These are phyloP conservation scores for Fusarium buharicum DNA, from an alignment of 2,329 filamentous ascomycete species.

Conservation along the genomic window DNA sequence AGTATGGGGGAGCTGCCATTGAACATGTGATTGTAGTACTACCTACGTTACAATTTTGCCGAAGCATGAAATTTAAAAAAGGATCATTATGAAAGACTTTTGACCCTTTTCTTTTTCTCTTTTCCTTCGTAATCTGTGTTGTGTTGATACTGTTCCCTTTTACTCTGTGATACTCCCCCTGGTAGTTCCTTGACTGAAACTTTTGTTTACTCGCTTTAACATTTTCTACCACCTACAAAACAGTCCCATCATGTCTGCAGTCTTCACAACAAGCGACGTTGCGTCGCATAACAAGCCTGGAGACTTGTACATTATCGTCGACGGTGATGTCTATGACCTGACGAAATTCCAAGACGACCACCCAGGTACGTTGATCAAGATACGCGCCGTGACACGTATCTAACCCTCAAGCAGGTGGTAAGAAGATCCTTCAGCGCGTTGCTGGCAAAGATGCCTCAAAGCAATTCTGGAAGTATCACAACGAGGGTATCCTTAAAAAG, in stretches of 20 bases:
- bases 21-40: slow-evolving; percentile 43
- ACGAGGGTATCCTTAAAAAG: slow-evolving; percentile 88
- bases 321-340: slow-evolving; percentile 95
- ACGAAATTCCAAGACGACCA: slow-evolving; percentile 89
- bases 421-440: slow-evolving; percentile 72
- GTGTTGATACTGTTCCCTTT: slow-evolving; percentile 3
- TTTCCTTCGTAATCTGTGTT: background rate
- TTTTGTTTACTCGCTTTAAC: background rate
- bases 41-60: slow-evolving; percentile 29
- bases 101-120: background rate
- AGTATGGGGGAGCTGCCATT: slow-evolving; percentile 26
- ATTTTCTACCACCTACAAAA: slow-evolving; percentile 2
- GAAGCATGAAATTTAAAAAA: slow-evolving; percentile 40
- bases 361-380: slow-evolving; percentile 67
- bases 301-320: slow-evolving; percentile 88
- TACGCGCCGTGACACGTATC: slow-evolving; percentile 2
- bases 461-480: slow-evolving; percentile 81
- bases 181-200: background rate
- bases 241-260: slow-evolving; percentile 79
- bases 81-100: slow-evolving; percentile 9
- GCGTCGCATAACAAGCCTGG: slow-evolving; percentile 90
- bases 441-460: slow-evolving; percentile 74
- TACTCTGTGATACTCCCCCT: slow-evolving; percentile 6
- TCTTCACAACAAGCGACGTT: slow-evolving; percentile 85
- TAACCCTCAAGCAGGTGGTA: slow-evolving; percentile 59